A percentile compares a stretch with the other conserved stretches of the same genome.
phyloP scores from a whole-genome alignment of 768 basidiomycete genomes.

The Macrolepiota fuliginosa region DNA sequence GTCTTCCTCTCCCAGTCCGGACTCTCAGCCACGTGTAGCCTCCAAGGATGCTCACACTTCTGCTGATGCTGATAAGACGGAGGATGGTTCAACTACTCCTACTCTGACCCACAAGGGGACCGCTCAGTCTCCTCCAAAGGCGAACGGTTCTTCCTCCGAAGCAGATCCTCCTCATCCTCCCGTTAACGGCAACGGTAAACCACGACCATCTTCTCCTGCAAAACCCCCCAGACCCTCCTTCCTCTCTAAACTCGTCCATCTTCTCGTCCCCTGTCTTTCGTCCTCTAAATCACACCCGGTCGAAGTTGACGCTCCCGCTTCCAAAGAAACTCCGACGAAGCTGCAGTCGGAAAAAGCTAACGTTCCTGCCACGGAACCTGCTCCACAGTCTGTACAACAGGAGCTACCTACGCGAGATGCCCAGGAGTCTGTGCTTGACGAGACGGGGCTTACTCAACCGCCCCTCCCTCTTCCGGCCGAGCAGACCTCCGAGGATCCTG shows the following conservation, averaged over 20 bases:
- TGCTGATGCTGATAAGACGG: conserved; percentile 21
- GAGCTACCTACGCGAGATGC: not conserved
- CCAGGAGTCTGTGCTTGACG: conserved; percentile 2
- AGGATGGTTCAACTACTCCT: conserved; percentile 25
- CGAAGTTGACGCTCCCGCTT: conserved; percentile 35
- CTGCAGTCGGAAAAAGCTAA: conserved; percentile 8
- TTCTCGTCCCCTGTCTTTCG: conserved; percentile 67
- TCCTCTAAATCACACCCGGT: conserved; percentile 45
- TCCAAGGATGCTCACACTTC: conserved; percentile 20
- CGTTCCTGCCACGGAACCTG: not conserved
- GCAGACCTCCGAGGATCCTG: conserved; percentile 19
- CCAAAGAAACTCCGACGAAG: conserved; percentile 15
- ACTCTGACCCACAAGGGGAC: conserved; percentile 16
- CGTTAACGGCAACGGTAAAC: conserved; percentile 17
- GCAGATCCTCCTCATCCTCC: conserved; percentile 15
- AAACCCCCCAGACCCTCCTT: conserved; percentile 45
- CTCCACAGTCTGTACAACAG: not conserved
- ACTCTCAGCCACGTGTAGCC: conserved; percentile 21
- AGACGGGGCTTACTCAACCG: conserved; percentile 1
- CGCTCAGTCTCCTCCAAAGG: not conserved
- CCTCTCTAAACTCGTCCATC: conserved; percentile 55
- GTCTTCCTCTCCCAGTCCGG: conserved; percentile 1
- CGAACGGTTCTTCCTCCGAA: conserved; percentile 16
- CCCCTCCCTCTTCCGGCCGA: conserved; percentile 20
- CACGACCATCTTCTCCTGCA: conserved; percentile 4